Base-by-base conservation (phyloP, 129 eudicot species). In the Rutidosis leptorrhynchoides region DNA sequence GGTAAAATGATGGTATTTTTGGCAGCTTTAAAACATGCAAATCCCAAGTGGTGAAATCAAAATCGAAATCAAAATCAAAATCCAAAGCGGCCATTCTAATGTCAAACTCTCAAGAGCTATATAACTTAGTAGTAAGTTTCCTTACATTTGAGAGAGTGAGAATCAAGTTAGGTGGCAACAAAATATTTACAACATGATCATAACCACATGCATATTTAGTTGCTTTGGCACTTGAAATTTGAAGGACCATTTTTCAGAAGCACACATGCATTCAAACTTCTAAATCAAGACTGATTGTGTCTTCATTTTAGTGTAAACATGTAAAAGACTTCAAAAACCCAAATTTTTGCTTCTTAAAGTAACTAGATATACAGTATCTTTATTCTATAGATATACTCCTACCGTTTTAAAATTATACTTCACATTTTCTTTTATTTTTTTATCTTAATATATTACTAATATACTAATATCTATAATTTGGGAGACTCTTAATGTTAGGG, bases 21-120 rank as follows among this genome's bases (percentile, higher is more conserved):
- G 73, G 74, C 82, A 81, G 82, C 82, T 81, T 81, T 77, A 26
- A 56, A 77, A 77, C 77, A 40, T 40, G 46, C 46, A 69, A 63
- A 49, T 61, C 46, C 71, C 66, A 51, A 28, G 12, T 58, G 65
- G 28, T 54, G 57, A 40, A 2, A 40, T 40, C 19, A n/a, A n/a
- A n/a, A n/a, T n/a, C n/a, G n/a, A n/a, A n/a, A n/a, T n/a, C n/a
- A n/a, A n/a, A n/a, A n/a, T n/a, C n/a, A 64, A 73, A 64, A 73
- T 64, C 65, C n/a, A n/a, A n/a, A n/a, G n/a, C n/a, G n/a, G n/a
- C n/a, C n/a, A 32, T 67, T 67, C 21, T 15, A 15, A 62, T 62
- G 52, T 62, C 16, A 25, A 58, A 23, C n/a, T 29, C 37, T 32
- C 33, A 63, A 58, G 62, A 17, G 16, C 48, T 53, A n/a, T n/a